These are phyloP conservation scores for Ajuga reptans DNA, from an alignment of 305 asterid species.

Conservation along the genomic window DNA sequence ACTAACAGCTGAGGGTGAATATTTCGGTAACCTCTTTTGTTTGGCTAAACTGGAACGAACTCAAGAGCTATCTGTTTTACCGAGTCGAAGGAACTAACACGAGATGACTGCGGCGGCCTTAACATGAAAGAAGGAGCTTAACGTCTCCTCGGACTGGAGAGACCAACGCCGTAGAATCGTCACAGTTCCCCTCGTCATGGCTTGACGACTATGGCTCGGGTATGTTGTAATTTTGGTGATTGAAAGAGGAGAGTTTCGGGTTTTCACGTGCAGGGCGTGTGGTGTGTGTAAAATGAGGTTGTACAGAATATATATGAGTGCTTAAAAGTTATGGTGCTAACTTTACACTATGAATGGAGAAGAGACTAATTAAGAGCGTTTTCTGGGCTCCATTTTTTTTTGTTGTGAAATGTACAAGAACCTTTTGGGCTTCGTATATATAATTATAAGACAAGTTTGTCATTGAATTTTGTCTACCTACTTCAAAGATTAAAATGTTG, in stretches of 20 bases:
- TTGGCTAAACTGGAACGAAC: slow-evolving; percentile 12
- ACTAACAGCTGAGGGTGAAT: slow-evolving; percentile 2
- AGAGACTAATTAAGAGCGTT: slow-evolving; percentile 2
- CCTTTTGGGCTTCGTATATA: slow-evolving; percentile 23
- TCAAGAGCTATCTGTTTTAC: neutral
- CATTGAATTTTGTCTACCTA: too few species aligned
- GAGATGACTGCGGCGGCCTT: slow-evolving; percentile 10
- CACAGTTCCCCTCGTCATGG: slow-evolving; percentile 16
- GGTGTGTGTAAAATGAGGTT: slow-evolving; percentile 36
- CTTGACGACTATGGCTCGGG: slow-evolving; percentile 23
- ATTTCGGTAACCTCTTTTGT: slow-evolving; percentile 17
- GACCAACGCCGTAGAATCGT: neutral
- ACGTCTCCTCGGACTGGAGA: slow-evolving; percentile 15
- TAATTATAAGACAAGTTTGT: too few species aligned
- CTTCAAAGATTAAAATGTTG: too few species aligned
- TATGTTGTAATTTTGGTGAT: slow-evolving; percentile 20
- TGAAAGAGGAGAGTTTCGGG: slow-evolving; percentile 9
- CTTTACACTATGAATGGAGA: slow-evolving; percentile 8
- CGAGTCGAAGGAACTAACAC: slow-evolving; percentile 9
- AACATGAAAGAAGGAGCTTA: slow-evolving; percentile 8
- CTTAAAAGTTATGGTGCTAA: slow-evolving; percentile 17
- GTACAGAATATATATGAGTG: slow-evolving; percentile 31
- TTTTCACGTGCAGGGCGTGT: slow-evolving; percentile 26
- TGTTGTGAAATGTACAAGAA: slow-evolving; percentile 25
- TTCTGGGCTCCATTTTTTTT: slow-evolving; percentile 24